Base-by-base conservation (phyloP, 257 asterid species). In the Salvia miltiorrhiza region DNA sequence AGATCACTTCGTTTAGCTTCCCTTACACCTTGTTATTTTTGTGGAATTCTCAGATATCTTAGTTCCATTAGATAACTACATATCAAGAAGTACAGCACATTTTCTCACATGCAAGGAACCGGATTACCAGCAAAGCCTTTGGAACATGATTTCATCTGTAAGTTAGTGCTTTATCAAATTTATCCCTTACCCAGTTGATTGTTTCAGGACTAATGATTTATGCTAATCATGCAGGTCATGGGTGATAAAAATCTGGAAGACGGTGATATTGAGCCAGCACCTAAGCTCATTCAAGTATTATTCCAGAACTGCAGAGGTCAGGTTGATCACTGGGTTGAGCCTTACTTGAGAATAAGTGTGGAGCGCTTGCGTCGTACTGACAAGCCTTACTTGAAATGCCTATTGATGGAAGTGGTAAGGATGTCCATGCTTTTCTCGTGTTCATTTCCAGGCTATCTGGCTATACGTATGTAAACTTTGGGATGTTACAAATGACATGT, bases 251-350 rank as follows among this genome's bases (percentile, higher is more conserved):
- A 87, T 77, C 81, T 94, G 71, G 99, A 94, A 77, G 99, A 94
- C 82, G 83, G 88, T 69, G 99, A 94, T 74, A 91, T 94, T 80
- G 98, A 89, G 81, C 86, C 99, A 0, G 99, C 99, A 55, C 99
- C 99, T 44, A 89, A 94, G 89, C 97, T 94, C 70, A 89, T 94
- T 53, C 95, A 89, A 80, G 99, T 94, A 52, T 75, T 94, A 39
- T 91, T 94, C 70, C 92, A 94, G 71, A 88, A 94, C 81, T 94
- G 99, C 86, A 82, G 81, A 77, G 98, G 98, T 45, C 95, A 86
- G 77, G 98, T 91, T 35, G 99, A 94, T 83, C 97, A 84, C 28
- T 94, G 98, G 99, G 87, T 89, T 68, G 99, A 94, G 82, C 98
- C 96, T 57, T 94, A 94, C 78, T 66, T 94, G 55, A 79, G 93